A percentile compares a stretch with the other conserved stretches of the same genome.
These are phyloP conservation scores for Venturia aucupariae DNA, from an alignment of 2,329 filamentous ascomycete genomes.

Conservation along the genomic window DNA sequence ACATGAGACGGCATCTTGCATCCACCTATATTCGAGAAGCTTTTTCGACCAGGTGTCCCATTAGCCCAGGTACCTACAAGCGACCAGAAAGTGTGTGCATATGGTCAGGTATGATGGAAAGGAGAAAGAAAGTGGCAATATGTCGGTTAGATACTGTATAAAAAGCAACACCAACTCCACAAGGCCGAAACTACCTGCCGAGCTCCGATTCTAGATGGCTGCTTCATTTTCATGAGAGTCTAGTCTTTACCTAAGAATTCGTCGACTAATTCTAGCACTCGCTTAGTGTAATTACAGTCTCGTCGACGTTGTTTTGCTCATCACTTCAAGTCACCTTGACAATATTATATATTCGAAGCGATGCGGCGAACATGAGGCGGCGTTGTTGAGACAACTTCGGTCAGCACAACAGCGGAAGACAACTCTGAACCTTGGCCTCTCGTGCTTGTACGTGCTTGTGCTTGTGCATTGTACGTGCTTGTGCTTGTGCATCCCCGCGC, in stretches of 20 bases:
- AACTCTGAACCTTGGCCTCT: neutral
- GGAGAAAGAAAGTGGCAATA: neutral
- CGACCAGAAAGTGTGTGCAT: neutral
- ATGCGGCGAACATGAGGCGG: too few relatives aligned
- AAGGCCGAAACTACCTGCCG: neutral
- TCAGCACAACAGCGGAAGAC: neutral
- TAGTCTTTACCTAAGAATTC: neutral
- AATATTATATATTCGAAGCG: too few relatives aligned
- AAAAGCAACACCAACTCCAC: too few relatives aligned
- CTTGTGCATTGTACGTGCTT: neutral
- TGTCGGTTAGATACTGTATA: too few relatives aligned
- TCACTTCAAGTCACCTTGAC: too few relatives aligned
- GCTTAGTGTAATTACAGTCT: neutral
- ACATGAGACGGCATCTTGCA: neutral
- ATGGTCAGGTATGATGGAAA: too few relatives aligned
- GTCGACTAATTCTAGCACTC: neutral
- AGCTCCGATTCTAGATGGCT: neutral
- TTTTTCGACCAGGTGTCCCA: neutral
- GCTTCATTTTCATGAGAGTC: neutral
- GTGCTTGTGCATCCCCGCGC: neutral
- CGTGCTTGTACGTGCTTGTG: neutral
- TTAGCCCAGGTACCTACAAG: neutral
- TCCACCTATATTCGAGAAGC: neutral
- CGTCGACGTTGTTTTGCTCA: too few relatives aligned
- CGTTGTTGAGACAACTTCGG: neutral